Evolutionary conservation across 352 stramenopile species (phyloP).

Genomic region (Pythium biforme): DNA sequence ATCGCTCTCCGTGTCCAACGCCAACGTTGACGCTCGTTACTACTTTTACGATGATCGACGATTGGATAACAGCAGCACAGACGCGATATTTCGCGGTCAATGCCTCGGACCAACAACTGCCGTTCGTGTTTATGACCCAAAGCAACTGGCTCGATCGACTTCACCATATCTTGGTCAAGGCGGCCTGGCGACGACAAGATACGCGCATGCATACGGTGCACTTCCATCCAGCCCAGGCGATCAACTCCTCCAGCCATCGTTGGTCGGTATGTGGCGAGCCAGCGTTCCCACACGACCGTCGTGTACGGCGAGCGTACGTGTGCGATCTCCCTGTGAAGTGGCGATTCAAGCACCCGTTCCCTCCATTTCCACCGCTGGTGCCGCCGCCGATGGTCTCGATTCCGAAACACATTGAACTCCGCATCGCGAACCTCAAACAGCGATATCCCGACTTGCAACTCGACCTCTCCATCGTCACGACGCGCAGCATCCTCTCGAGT

Average conservation of each 20-base stretch:
- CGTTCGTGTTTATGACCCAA: conserved; percentile 12
- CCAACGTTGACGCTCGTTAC: conserved; percentile 3
- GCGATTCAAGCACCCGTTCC: conserved; percentile 9
- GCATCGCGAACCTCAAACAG: conserved; percentile 1
- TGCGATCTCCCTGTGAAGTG: conserved; percentile 12
- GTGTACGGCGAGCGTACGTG: not conserved
- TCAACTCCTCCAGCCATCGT: not conserved
- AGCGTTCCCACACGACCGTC: not conserved
- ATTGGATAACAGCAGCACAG: not conserved
- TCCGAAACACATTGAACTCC: conserved; percentile 11
- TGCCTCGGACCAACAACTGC: not conserved
- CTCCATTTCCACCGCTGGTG: not conserved
- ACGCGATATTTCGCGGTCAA: conserved; percentile 2
- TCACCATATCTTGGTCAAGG: conserved; percentile 14
- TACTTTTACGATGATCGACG: conserved; percentile 21
- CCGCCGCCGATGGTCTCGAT: conserved; percentile 5
- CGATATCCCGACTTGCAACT: conserved; percentile 15
- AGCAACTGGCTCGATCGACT: conserved; percentile 25
- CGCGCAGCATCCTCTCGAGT: conserved; percentile 8
- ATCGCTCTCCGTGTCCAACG: not conserved
- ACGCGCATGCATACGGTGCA: conserved; percentile 10
- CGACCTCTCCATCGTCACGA: conserved; percentile 19
- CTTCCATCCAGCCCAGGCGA: not conserved
- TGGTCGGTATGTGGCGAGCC: not conserved
- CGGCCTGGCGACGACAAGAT: conserved; percentile 5